Evolutionary conservation across 805 yeast species (phyloP).

Genomic region (Millerozyma miso): DNA sequence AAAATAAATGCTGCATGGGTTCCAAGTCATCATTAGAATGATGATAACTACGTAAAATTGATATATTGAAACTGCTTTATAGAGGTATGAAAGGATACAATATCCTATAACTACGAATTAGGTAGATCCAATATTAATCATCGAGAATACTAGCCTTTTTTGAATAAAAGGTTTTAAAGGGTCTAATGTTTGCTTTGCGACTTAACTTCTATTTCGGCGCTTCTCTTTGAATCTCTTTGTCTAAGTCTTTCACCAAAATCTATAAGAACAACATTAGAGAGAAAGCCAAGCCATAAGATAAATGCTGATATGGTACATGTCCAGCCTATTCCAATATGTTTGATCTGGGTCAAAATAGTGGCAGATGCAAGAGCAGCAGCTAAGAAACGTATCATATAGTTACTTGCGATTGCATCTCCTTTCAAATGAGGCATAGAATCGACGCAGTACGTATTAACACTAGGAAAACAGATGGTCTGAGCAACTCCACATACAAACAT

Average conservation of each 20-base stretch:
- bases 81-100: too few relatives aligned
- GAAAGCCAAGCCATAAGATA: constrained; percentile 36
- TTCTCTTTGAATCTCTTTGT: not conserved
- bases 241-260: constrained; percentile 35
- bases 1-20: too few relatives aligned
- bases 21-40: too few relatives aligned
- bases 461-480: constrained; percentile 50
- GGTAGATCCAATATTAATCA: too few relatives aligned
- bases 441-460: constrained; percentile 53
- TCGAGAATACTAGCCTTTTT: not conserved
- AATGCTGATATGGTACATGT: constrained; percentile 47
- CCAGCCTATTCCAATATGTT: constrained; percentile 55
- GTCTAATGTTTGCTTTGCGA: not conserved
- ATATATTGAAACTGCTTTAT: too few relatives aligned
- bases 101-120: too few relatives aligned
- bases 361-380: constrained; percentile 52
- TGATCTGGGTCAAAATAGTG: constrained; percentile 42
- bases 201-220: not conserved
- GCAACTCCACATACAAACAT: constrained; percentile 47
- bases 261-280: constrained; percentile 28
- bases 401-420: constrained; percentile 55
- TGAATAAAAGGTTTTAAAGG: not conserved
- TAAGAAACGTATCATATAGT: constrained; percentile 46
- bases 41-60: too few relatives aligned
- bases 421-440: constrained; percentile 52